Percentiles rank a stretch among this genome's conserved stretches.
phyloP scores from a whole-genome alignment of 305 asterid genomes.

The Petunia hybrid region DNA sequence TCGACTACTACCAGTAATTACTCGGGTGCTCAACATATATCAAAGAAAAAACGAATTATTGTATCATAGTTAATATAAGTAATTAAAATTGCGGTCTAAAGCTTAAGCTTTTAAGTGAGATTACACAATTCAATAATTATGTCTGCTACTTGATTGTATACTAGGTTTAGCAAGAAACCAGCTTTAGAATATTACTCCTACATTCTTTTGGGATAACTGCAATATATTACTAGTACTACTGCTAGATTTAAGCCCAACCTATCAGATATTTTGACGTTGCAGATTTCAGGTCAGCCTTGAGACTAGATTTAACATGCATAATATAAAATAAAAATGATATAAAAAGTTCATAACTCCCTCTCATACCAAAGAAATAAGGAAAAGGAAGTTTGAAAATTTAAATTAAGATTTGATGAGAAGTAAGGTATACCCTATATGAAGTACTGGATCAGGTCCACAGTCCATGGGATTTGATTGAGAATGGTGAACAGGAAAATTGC shows the following conservation, averaged over 20 bases:
- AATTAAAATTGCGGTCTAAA: no score
- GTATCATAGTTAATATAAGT: no score
- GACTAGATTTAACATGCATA: no score
- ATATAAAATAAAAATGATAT: no score
- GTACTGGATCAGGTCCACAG: constrained; percentile 61
- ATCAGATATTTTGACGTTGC: no score
- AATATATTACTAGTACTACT: no score
- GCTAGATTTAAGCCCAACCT: no score
- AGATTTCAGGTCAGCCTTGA: no score
- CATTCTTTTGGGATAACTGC: neutral
- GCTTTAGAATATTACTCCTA: neutral
- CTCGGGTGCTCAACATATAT: no score
- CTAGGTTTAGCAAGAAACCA: neutral
- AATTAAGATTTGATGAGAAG: neutral
- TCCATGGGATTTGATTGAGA: constrained; percentile 61
- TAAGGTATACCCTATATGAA: constrained; percentile 74
- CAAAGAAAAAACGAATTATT: no score
- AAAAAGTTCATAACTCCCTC: neutral
- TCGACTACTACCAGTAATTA: no score
- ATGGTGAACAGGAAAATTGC: constrained; percentile 51
- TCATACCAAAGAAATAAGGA: neutral
- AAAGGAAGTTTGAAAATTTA: neutral
- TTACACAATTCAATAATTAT: neutral
- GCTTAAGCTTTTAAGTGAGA: neutral
- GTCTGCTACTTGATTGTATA: no score